Evolutionary conservation across 768 basidiomycete genomes (phyloP), one percentile per base, ranked within the genome.

Genomic region (Sporobolomyces phaffii): DNA sequence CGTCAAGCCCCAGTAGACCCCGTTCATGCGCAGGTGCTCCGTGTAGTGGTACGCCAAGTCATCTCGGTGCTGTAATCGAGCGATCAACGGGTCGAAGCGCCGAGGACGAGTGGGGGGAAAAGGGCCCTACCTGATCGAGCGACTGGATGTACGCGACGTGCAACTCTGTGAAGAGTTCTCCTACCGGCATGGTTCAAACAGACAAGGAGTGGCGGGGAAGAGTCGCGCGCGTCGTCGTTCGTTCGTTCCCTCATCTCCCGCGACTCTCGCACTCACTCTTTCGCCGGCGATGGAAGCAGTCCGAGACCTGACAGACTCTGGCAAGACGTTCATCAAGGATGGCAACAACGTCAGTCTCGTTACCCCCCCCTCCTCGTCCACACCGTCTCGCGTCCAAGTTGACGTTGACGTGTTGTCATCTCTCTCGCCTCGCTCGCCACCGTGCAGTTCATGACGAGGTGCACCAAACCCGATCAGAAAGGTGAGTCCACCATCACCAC

Each of bases 381-480:
- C 40, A 26, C 14, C 47, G 26, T 40, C 53, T 73, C 76, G 47
- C 67, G 66, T 31, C 18, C 34, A 5, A 51, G 34, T 41, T 48
- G n/a, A 4, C 29, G 62, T 24, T 34, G 70, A 41, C 72, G 48
- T 43, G 51, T 50, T 5, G 34, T 15, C 17, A 26, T 17, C 24
- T 51, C 6, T 29, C 38, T 56, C 33, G 2, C 38, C 48, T n/a
- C 31, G n/a, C 31, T 13, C 45, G 44, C 36, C 26, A 52, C 56
- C 38, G 40, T 28, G 24, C 74, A 98, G 96, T 98, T 99, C 82
- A 81, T 99, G 70, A 89, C 87, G 74, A 87, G 93, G 77, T 99
- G 96, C 84, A 94, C 92, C 64, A 99, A 99, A 81, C 96, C 96
- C 67, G 90, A 90, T 58, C 85, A 88, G 78, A 90, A 90, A 82